phyloP scores from a whole-genome alignment of 106 monocot species.

The Platanthera guangdongensis region DNA sequence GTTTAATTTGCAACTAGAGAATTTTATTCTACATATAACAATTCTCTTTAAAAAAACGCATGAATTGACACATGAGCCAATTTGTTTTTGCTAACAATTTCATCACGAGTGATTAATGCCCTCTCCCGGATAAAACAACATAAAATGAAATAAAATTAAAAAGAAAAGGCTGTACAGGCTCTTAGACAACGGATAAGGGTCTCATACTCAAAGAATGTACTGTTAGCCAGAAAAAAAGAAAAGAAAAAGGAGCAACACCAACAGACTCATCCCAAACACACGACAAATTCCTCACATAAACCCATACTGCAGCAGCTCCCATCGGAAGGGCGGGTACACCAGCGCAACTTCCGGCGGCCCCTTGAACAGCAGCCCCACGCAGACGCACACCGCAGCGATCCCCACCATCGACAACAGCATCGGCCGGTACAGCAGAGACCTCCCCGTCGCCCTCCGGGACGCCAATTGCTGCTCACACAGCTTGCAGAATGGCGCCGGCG shows the following conservation, averaged over 20 bases:
- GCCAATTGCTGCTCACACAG: slow-evolving; percentile 29
- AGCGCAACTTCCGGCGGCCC: slow-evolving; percentile 38
- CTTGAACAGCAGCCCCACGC: slow-evolving; percentile 62
- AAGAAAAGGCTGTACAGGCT: no score
- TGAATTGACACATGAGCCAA: no score
- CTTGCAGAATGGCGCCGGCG: slow-evolving; percentile 16
- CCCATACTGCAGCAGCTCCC: slow-evolving; percentile 49
- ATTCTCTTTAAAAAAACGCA: no score
- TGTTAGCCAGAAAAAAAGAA: no score
- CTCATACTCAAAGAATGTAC: no score
- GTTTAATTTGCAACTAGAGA: no score
- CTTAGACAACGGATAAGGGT: no score
- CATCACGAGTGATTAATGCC: no score
- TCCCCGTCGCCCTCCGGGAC: neutral
- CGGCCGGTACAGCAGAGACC: slow-evolving; percentile 41
- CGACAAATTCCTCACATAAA: slow-evolving; percentile 16
- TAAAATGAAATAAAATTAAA: no score
- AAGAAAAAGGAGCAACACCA: neutral
- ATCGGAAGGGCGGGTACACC: slow-evolving; percentile 50
- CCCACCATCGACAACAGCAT: slow-evolving; percentile 51
- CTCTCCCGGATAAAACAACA: no score
- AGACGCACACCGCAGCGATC: slow-evolving; percentile 80
- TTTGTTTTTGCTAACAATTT: no score
- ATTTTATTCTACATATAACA: no score
- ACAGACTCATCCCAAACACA: neutral